A percentile compares a stretch with the other conserved stretches of the same genome.
Evolutionary conservation across 345 rosid genomes (phyloP).

Genomic region (Eucalyptus marginata): DNA sequence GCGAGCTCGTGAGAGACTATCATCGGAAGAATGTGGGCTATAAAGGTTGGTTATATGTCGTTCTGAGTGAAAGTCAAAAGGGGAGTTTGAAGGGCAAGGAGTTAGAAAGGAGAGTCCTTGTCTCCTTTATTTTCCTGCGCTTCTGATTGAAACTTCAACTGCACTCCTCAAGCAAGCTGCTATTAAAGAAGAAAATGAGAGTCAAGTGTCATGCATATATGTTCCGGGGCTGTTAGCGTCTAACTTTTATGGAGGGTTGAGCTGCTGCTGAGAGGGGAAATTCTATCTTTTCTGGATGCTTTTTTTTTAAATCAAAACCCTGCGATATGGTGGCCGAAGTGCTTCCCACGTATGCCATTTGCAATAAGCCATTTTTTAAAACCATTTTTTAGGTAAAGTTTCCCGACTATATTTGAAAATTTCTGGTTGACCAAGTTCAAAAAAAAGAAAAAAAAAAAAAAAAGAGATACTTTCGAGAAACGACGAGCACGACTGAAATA

Average conservation of each 20-base stretch:
- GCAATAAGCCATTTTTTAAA: too few relatives aligned
- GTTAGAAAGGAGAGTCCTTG: neutral
- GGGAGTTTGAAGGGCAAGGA: neutral
- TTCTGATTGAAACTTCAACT: neutral
- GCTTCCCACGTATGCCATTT: too few relatives aligned
- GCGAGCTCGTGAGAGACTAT: neutral
- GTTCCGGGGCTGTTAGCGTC: neutral
- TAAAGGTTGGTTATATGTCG: neutral
- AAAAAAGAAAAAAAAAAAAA: accelerated
- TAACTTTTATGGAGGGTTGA: neutral
- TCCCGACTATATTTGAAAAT: too few relatives aligned
- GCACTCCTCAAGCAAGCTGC: neutral
- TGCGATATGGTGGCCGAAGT: too few relatives aligned
- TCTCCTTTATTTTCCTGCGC: neutral
- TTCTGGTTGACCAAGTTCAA: too few relatives aligned
- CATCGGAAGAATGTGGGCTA: neutral
- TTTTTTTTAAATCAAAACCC: too few relatives aligned
- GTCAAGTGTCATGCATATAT: neutral
- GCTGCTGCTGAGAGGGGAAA: neutral
- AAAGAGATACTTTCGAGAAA: too few relatives aligned
- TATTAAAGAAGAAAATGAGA: neutral
- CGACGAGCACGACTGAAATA: too few relatives aligned
- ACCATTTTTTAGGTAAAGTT: too few relatives aligned
- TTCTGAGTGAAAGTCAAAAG: neutral
- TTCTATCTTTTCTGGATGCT: neutral